Percentiles rank a stretch among this genome's conserved stretches.
Evolutionary conservation across 805 yeast species (phyloP).

Genomic region (Sungouiella blattae): DNA sequence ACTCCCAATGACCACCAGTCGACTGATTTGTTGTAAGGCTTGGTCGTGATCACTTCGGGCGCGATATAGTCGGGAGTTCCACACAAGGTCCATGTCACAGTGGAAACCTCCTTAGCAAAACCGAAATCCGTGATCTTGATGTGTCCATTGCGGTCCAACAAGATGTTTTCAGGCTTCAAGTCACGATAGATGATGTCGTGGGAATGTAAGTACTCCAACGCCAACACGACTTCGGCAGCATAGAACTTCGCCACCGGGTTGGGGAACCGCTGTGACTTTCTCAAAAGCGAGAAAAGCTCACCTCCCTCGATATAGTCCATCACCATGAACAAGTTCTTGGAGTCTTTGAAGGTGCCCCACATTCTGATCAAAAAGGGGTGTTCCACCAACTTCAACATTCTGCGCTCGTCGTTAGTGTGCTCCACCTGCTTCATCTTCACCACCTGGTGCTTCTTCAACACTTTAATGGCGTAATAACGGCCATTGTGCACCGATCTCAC

Average conservation of each 20-base stretch:
- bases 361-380: slow-evolving; percentile 59
- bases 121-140: slow-evolving; percentile 61
- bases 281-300: slow-evolving; percentile 51
- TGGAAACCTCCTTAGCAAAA: slow-evolving; percentile 58
- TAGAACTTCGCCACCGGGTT: slow-evolving; percentile 63
- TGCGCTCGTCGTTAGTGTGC: slow-evolving; percentile 60
- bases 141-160: slow-evolving; percentile 57
- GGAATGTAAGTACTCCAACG: slow-evolving; percentile 57
- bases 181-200: slow-evolving; percentile 59
- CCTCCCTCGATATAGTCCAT: slow-evolving; percentile 69
- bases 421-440: slow-evolving; percentile 62
- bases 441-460: slow-evolving; percentile 53
- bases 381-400: slow-evolving; percentile 55
- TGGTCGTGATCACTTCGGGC: slow-evolving; percentile 62
- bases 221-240: slow-evolving; percentile 59
- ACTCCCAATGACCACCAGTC: slow-evolving; percentile 69
- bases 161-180: slow-evolving; percentile 58
- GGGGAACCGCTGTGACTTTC: slow-evolving; percentile 58
- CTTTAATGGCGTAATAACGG: slow-evolving; percentile 58
- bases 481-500: slow-evolving; percentile 58
- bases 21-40: slow-evolving; percentile 59
- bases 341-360: slow-evolving; percentile 69
- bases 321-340: slow-evolving; percentile 54
- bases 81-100: slow-evolving; percentile 59
- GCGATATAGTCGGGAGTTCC: slow-evolving; percentile 67